Conservation (phyloP, 768 basidiomycete genomes). For the Chalciporus sphaerocephalus region DNA sequence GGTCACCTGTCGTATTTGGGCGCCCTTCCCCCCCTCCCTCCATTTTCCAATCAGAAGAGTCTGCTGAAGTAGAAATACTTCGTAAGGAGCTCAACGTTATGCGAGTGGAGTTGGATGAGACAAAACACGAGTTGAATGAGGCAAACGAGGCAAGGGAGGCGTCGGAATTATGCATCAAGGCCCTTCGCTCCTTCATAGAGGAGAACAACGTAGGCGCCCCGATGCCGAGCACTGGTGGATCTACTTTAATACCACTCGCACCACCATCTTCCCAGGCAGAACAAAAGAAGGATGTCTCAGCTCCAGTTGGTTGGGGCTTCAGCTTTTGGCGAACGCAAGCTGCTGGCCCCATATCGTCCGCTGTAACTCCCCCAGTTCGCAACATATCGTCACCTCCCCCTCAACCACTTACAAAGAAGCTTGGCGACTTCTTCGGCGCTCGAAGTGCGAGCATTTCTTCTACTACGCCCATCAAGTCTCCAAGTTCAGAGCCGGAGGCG, state of each 20-base stretch:
- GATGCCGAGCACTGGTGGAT: constrained; percentile 12
- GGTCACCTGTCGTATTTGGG: constrained; percentile 51
- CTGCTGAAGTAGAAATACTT: constrained; percentile 51
- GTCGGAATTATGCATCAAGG: constrained; percentile 78
- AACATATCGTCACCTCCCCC: constrained; percentile 25
- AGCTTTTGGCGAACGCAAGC: constrained; percentile 59
- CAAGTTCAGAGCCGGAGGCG: constrained; percentile 23
- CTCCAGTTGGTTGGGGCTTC: constrained; percentile 57
- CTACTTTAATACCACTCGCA: constrained; percentile 11
- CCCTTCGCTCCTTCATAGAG: constrained; percentile 77
- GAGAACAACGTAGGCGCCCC: constrained; percentile 59
- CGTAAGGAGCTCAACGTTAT: constrained; percentile 55
- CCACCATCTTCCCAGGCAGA: constrained; percentile 26
- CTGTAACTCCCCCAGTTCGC: constrained; percentile 20
- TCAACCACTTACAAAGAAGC: constrained; percentile 55
- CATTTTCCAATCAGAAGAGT: constrained; percentile 28
- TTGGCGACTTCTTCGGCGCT: constrained; percentile 68
- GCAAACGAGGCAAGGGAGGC: constrained; percentile 82
- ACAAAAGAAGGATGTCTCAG: constrained; percentile 29
- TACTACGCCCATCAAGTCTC: constrained; percentile 25
- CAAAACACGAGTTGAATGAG: constrained; percentile 67
- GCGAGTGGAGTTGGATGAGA: constrained; percentile 57
- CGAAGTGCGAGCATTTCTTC: constrained; percentile 50
- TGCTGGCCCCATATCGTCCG: constrained; percentile 26
- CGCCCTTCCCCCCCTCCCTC: constrained; percentile 43